Evolutionary conservation across 2,329 filamentous ascomycete species (phyloP).

Genomic region (Mycosphaerelloides madeirae): DNA sequence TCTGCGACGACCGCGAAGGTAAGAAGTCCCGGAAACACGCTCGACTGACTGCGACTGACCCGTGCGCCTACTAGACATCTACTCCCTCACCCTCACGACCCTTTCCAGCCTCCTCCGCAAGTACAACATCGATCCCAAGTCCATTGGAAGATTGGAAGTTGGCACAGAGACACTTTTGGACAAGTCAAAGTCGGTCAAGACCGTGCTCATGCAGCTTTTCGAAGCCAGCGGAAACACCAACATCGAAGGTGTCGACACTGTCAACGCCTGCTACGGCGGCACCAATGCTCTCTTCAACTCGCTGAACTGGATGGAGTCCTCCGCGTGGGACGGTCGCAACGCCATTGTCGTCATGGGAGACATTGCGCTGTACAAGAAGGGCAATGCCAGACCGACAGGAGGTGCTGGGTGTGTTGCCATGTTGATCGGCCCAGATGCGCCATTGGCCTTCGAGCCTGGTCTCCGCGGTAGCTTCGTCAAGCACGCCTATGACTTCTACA

Average conservation of each 20-base stretch:
- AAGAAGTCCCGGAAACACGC: constrained; percentile 5
- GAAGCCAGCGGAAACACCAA: constrained; percentile 50
- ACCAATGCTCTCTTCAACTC: constrained; percentile 53
- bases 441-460: constrained; percentile 47
- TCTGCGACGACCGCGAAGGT: constrained; percentile 53
- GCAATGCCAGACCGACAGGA: constrained; percentile 49
- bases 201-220: constrained; percentile 51
- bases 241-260: constrained; percentile 50
- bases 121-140: constrained; percentile 49
- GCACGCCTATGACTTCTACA: constrained; percentile 54
- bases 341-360: constrained; percentile 51
- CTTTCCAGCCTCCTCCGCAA: constrained; percentile 50
- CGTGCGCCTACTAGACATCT: constrained; percentile 48
- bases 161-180: constrained; percentile 52
- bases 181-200: constrained; percentile 54
- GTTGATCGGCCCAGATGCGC: constrained; percentile 49
- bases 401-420: constrained; percentile 52
- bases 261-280: constrained; percentile 53
- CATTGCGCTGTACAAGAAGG: constrained; percentile 53
- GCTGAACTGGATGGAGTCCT: constrained; percentile 52
- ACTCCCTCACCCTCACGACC: constrained; percentile 50
- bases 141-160: constrained; percentile 50
- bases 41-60: background rate
- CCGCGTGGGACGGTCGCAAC: constrained; percentile 50
- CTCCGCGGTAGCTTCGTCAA: constrained; percentile 48